These are phyloP conservation scores for Sclerotinia sclerotiorum DNA, from an alignment of 2,329 filamentous ascomycete species.

Conservation along the genomic window DNA sequence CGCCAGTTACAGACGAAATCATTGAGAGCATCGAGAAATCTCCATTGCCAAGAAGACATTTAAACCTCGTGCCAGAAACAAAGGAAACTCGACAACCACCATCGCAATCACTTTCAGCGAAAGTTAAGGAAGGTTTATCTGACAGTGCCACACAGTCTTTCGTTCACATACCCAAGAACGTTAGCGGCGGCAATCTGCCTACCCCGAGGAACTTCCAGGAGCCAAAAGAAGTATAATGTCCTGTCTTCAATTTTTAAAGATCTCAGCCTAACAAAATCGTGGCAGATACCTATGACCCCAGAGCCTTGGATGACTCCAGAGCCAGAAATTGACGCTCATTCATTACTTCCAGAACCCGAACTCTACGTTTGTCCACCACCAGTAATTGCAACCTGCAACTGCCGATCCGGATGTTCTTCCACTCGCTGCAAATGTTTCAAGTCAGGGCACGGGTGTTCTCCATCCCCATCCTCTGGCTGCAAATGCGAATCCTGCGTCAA, in stretches of 20 bases:
- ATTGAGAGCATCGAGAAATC: constrained; percentile 17
- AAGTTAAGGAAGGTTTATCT: neutral
- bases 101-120: neutral
- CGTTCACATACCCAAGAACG: neutral
- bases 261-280: neutral
- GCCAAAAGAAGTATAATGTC: neutral
- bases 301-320: neutral
- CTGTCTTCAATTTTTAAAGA: no score
- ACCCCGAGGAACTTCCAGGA: neutral
- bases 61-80: neutral
- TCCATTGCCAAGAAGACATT: neutral
- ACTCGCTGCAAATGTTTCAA: constrained; percentile 16
- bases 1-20: neutral
- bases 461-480: neutral
- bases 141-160: neutral
- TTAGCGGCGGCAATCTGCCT: neutral
- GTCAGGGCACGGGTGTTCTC: constrained; percentile 1
- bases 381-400: constrained; percentile 1
- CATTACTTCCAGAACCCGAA: neutral
- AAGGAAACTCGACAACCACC: neutral
- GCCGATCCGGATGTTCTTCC: neutral
- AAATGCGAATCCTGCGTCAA: constrained; percentile 16
- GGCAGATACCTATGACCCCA: constrained; percentile 1
- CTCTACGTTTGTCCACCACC: neutral
- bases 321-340: neutral